Evolutionary conservation across 352 stramenopile genomes (phyloP), one percentile per base, ranked within the genome.

Genomic region (Aphanomyces euteiches): DNA sequence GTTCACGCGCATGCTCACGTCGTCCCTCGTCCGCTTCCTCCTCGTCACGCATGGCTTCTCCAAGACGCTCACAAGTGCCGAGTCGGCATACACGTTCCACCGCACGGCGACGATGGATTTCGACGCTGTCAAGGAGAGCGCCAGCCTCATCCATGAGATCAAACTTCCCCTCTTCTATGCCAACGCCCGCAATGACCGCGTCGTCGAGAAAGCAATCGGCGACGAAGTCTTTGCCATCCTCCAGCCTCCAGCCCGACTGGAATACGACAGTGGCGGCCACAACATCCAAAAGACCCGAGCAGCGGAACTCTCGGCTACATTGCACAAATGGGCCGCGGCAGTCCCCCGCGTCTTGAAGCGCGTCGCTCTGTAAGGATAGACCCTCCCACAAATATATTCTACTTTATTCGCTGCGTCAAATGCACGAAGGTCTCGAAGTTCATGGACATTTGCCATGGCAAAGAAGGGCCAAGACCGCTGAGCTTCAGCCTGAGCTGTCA

Each of bases 261-360:
- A 56, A 7, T 67, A 56, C 37, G 37, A 4, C 2, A 19, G 17
- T 4, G 60, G 60, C n/a, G 60, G 60, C 60, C 60, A 67, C 21
- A 67, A 67, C 47, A 36, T 67, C 19, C 60, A 67, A 67, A 67
- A 67, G 47, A 67, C 60, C 3, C 21, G 54, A 57, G 21, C n/a
- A 19, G 60, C 15, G 2, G 37, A 19, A 8, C 41, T 67, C 3
- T 37, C 60, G 28, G 28, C 50, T 8, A 21, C 41, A 10, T 41
- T 67, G 7, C 7, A 56, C n/a, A 57, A 19, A 15, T 67, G 60
- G 60, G 28, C 28, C 28, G 28, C 28, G 28, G 28, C 28, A 2
- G 28, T 28, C 28, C 28, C 28, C 28, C 28, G 28, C 28, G 28
- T 28, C 28, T 28, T 28, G 28, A 28, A 28, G 28, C 28, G 28